Evolutionary conservation across 208 protist species (phyloP).

Genomic region (Trypanosoma vivax): DNA sequence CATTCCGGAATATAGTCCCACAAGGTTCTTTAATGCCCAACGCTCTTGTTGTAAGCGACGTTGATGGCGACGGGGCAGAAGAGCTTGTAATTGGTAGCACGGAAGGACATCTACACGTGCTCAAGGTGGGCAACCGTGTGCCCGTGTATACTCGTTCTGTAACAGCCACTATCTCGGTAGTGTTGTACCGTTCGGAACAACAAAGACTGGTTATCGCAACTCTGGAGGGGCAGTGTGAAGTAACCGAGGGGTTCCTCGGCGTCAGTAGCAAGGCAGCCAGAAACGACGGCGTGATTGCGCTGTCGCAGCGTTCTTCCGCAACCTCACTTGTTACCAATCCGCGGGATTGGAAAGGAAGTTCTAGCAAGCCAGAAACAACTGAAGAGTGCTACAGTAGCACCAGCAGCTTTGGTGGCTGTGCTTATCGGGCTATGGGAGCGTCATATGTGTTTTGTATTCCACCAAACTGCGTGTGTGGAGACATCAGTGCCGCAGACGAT

Average conservation of each 20-base stretch:
- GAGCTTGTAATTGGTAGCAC: conserved; percentile 84
- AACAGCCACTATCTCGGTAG: conserved; percentile 76
- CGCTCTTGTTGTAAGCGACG: conserved; percentile 66
- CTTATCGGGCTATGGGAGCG: not conserved
- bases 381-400: not conserved
- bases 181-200: conserved; percentile 50
- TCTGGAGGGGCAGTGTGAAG: conserved; percentile 83
- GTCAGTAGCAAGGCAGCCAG: not conserved
- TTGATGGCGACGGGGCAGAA: conserved; percentile 73
- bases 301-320: conserved; percentile 10
- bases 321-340: too few relatives aligned
- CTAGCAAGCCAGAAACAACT: too few relatives aligned
- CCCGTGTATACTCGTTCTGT: conserved; percentile 56
- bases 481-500: conserved; percentile 29
- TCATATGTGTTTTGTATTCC: conserved; percentile 58
- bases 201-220: conserved; percentile 68
- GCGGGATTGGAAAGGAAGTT: too few relatives aligned
- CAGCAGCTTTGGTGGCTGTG: not conserved
- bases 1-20: conserved; percentile 66
- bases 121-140: conserved; percentile 61
- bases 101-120: conserved; percentile 65
- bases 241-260: conserved; percentile 59
- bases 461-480: conserved; percentile 75
- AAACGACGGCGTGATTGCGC: not conserved
- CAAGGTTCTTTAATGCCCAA: conserved; percentile 82